Base-by-base conservation (phyloP, 1,139 yeast species). In the Blastobotrys proliferans region DNA sequence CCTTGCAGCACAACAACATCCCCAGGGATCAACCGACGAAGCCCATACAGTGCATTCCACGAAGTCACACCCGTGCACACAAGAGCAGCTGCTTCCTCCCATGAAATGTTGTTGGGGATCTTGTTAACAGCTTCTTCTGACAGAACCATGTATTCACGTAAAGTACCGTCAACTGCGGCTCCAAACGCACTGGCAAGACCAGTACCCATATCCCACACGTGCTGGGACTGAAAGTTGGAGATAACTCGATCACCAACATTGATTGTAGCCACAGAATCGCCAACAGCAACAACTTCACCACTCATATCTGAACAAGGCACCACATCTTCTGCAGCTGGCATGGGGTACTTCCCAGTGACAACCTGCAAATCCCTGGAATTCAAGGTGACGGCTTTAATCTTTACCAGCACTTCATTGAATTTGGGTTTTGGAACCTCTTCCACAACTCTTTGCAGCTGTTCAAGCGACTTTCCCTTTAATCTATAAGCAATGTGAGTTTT, bases 331-430 rank as follows among this genome's bases (percentile, higher is more conserved):
- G 30, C 32, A 9, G 27, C 29, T 4, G 39, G 41, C 29, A 47
- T 30, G 9, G 49, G 50, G 34, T 52, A 52, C 16, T 17, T n/a
- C 14, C 42, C 44, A 19, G 27, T 38, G 20, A 44, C 34, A 28
- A 52, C 48, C 41, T 49, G 45, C 28, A 51, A 8, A 38, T 53
- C 56, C 24, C 56, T 42, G 35, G 44, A 51, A 26, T 53, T 53
- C 33, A 53, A 43, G 9, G 55, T 42, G 6, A 49, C 53, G 4
- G 55, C 50, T 33, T 48, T 47, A 19, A 46, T 37, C 19, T 46
- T 36, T 24, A 53, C 35, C 17, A 50, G 48, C 10, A 53, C 48
- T 28, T 53, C 47, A 13, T 45, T 40, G 8, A 50, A 43, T 3
- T 38, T 43, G 14, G 35, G 24, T 16, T 38, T 26, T 16, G 51